These are phyloP conservation scores for Emergomyces pasteurianus DNA, from an alignment of 2,329 filamentous ascomycete genomes.

Conservation along the genomic window DNA sequence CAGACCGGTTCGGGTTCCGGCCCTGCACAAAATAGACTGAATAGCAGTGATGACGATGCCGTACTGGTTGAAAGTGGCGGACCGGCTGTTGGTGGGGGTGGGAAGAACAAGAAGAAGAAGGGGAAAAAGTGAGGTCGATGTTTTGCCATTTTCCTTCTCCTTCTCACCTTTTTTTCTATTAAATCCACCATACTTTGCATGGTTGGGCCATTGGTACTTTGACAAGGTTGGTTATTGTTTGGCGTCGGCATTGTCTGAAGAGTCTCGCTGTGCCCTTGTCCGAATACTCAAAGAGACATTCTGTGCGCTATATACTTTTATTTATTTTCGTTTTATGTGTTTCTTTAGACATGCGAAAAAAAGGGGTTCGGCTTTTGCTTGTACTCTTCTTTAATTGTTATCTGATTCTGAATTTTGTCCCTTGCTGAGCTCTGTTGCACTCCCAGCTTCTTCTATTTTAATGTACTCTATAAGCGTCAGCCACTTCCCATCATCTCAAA, in stretches of 20 bases:
- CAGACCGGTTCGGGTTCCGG: constrained; percentile 3
- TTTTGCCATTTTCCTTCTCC: neutral
- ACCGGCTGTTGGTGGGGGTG: constrained; percentile 25
- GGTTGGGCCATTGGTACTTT: neutral
- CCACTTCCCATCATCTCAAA: too few species aligned
- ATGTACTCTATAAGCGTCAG: neutral
- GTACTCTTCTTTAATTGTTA: neutral
- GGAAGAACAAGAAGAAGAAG: constrained; percentile 32
- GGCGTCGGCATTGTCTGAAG: neutral
- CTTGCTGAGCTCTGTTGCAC: neutral
- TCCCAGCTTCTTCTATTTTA: neutral
- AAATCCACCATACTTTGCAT: neutral
- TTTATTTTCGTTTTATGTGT: neutral
- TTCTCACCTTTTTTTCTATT: neutral
- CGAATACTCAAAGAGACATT: neutral
- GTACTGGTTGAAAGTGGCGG: constrained; percentile 62
- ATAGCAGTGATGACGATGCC: constrained; percentile 55
- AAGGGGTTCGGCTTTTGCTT: neutral
- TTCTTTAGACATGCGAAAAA: neutral
- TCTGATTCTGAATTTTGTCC: neutral
- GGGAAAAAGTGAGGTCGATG: constrained; percentile 31
- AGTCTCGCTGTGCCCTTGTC: too few species aligned
- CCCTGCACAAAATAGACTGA: neutral
- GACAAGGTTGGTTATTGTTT: neutral
- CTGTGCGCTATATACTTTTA: neutral